phyloP scores from a whole-genome alignment of 495 filamentous ascomycete species.

The Tuber indicum region DNA sequence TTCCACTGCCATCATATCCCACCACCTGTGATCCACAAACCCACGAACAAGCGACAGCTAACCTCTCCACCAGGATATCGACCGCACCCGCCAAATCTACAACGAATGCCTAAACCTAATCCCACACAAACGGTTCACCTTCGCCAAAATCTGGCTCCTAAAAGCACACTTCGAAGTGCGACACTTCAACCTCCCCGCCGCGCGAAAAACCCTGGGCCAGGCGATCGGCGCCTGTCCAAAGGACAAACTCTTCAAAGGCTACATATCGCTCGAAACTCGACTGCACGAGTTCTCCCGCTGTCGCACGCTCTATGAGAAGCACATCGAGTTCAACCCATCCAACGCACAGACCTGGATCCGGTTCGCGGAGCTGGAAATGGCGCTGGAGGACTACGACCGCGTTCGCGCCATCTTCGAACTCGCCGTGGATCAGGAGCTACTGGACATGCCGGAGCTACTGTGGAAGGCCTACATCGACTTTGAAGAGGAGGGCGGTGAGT shows the following conservation, averaged over 20 bases:
- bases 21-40: background rate
- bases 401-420: conserved; percentile 89
- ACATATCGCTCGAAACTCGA: conserved; percentile 84
- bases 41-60: conserved; percentile 6
- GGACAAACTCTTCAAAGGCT: conserved; percentile 87
- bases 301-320: conserved; percentile 86
- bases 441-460: conserved; percentile 97
- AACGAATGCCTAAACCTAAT: conserved; percentile 77
- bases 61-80: conserved; percentile 50
- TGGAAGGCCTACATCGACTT: conserved; percentile 99
- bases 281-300: conserved; percentile 88
- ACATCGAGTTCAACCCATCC: conserved; percentile 78
- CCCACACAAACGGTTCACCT: conserved; percentile 95
- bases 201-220: conserved; percentile 79
- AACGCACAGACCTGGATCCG: conserved; percentile 93
- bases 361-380: conserved; percentile 85
- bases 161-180: conserved; percentile 91
- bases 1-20: background rate
- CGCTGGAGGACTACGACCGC: conserved; percentile 79
- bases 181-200: conserved; percentile 68
- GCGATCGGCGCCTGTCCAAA: conserved; percentile 94
- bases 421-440: conserved; percentile 67
- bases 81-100: conserved; percentile 84
- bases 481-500: conserved; percentile 88
- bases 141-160: conserved; percentile 91